Evolutionary conservation across 1,139 yeast species (phyloP).

Genomic region (Hansenula lynferdii): DNA sequence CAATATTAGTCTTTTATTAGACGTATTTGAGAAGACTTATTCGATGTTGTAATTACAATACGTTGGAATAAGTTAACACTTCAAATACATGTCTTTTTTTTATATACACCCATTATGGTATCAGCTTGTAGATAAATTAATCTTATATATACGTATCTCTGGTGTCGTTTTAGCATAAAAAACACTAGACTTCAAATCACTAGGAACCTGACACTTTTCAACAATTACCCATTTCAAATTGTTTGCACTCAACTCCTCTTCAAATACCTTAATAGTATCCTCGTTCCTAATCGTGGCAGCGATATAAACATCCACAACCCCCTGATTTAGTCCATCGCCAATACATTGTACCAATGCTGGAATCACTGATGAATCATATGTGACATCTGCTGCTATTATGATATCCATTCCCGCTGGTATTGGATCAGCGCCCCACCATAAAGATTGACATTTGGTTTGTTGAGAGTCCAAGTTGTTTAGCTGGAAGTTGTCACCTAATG

Average conservation of each 20-base stretch:
- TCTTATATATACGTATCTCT: constrained; percentile 38
- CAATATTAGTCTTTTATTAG: too few species aligned
- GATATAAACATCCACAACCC: constrained; percentile 34
- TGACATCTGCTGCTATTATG: constrained; percentile 79
- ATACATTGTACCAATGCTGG: constrained; percentile 51
- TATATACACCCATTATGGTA: too few species aligned
- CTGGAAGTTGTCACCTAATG: constrained; percentile 39
- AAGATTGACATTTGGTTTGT: constrained; percentile 31
- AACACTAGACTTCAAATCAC: constrained; percentile 9
- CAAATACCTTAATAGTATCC: constrained; percentile 54
- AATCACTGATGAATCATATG: constrained; percentile 68
- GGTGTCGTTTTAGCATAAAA: constrained; percentile 31
- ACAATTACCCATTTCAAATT: constrained; percentile 21
- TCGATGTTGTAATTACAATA: too few species aligned
- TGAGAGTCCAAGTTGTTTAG: constrained; percentile 34
- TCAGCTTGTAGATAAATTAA: too few species aligned
- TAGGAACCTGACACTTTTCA: constrained; percentile 6
- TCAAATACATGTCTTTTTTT: too few species aligned
- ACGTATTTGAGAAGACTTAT: too few species aligned
- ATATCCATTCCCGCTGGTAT: constrained; percentile 36
- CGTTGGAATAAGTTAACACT: too few species aligned
- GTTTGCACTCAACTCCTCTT: constrained; percentile 29
- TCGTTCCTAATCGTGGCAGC: constrained; percentile 74
- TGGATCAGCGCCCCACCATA: constrained; percentile 60
- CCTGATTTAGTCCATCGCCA: constrained; percentile 28